These are phyloP conservation scores for Jatropha podagrica DNA, from an alignment of 441 rosid species.

Conservation along the genomic window DNA sequence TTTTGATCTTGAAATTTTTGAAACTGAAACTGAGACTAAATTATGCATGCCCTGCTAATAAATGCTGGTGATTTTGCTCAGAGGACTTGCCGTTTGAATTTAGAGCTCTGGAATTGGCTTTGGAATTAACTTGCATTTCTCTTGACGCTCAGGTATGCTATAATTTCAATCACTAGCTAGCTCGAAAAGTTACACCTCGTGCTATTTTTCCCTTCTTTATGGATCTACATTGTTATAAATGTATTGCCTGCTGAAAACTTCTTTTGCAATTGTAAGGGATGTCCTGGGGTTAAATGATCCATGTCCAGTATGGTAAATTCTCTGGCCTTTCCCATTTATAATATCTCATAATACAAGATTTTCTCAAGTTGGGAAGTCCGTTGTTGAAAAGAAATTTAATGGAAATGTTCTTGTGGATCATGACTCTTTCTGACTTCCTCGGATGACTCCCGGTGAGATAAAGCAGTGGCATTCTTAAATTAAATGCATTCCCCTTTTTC, in stretches of 20 bases:
- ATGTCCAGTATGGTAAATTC: neutral
- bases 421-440: neutral
- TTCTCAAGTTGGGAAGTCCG: slow-evolving; percentile 3
- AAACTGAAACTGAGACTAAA: neutral
- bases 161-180: slow-evolving; percentile 16
- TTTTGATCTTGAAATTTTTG: slow-evolving; percentile 12
- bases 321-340: neutral
- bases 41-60: slow-evolving; percentile 24
- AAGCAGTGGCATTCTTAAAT: neutral
- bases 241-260: neutral
- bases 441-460: neutral
- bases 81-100: slow-evolving; percentile 98
- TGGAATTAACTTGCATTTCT: slow-evolving; percentile 86
- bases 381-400: neutral
- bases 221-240: neutral
- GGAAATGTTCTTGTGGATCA: neutral
- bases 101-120: slow-evolving; percentile 88
- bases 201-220: neutral
- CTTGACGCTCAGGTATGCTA: slow-evolving; percentile 82
- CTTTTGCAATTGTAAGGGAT: slow-evolving; percentile 5
- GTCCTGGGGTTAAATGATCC: neutral
- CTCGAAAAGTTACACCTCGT: neutral
- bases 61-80: slow-evolving; percentile 37
- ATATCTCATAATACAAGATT: slow-evolving; percentile 8
- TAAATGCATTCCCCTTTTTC: neutral